These are phyloP conservation scores for Castanospermum australe DNA, from an alignment of 306 rosid genomes.

Conservation along the genomic window DNA sequence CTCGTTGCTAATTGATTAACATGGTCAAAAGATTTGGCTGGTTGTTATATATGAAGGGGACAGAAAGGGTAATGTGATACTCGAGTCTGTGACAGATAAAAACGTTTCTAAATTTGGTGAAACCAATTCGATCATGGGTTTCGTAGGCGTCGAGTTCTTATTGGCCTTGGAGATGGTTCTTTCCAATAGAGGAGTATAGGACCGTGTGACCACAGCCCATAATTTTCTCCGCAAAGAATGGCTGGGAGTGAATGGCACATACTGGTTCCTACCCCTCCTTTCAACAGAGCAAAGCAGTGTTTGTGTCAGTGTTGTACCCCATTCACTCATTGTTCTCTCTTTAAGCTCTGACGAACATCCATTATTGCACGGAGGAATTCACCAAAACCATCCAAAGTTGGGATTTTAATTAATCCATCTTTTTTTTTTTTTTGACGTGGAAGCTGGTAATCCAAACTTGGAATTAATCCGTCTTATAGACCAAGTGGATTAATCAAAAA, in stretches of 20 bases:
- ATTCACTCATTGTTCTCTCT: slow-evolving; percentile 25
- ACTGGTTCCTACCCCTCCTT: background rate
- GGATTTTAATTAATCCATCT: background rate
- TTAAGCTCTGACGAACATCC: background rate
- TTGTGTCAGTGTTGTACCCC: slow-evolving; percentile 25
- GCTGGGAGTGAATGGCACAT: slow-evolving; percentile 17
- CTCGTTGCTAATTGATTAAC: slow-evolving; percentile 12
- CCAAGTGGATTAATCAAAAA: background rate
- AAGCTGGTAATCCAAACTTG: background rate
- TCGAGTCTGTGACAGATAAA: background rate
- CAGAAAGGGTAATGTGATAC: slow-evolving; percentile 17
- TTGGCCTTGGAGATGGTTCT: slow-evolving; percentile 28
- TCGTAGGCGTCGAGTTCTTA: slow-evolving; percentile 33
- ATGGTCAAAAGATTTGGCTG: slow-evolving; percentile 17
- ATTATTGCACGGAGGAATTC: slow-evolving; percentile 42
- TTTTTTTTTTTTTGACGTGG: no score
- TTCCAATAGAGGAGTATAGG: slow-evolving; percentile 19
- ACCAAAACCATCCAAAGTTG: slow-evolving; percentile 6
- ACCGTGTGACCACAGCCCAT: background rate
- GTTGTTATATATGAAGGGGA: slow-evolving; percentile 36
- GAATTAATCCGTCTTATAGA: background rate
- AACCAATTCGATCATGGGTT: slow-evolving; percentile 22
- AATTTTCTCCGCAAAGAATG: slow-evolving; percentile 23
- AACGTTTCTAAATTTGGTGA: slow-evolving; percentile 49
- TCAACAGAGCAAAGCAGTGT: background rate